phyloP scores from a whole-genome alignment of 495 filamentous ascomycete species.

The Parathielavia appendiculata region DNA sequence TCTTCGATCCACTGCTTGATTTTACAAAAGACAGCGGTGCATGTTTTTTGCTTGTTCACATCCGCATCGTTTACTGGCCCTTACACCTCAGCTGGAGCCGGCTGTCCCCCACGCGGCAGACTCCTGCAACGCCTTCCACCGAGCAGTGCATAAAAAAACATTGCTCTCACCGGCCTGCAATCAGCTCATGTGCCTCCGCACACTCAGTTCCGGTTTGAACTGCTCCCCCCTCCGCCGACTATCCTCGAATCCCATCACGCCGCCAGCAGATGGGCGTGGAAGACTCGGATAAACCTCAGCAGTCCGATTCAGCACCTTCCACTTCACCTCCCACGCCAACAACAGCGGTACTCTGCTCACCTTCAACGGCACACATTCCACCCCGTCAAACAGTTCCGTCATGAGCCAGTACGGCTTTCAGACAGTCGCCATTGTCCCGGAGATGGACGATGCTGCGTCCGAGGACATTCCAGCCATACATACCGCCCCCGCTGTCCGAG shows the following conservation, averaged over 20 bases:
- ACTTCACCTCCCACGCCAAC: conserved; percentile 10
- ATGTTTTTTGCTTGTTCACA: background rate
- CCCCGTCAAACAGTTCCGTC: conserved; percentile 3
- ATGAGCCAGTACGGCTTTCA: conserved; percentile 20
- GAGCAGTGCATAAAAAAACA: too few relatives aligned
- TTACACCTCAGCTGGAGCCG: background rate
- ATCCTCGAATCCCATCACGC: conserved; percentile 10
- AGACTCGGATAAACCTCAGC: conserved; percentile 20
- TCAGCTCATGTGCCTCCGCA: background rate
- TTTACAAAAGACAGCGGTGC: background rate
- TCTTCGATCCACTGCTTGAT: background rate
- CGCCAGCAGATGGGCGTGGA: conserved; percentile 29
- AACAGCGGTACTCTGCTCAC: background rate
- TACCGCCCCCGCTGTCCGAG: conserved; percentile 28
- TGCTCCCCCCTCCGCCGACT: too few relatives aligned
- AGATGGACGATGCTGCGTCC: conserved; percentile 25
- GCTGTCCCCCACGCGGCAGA: background rate
- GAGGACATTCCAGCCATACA: conserved; percentile 14
- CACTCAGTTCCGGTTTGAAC: too few relatives aligned
- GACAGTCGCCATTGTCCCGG: conserved; percentile 5
- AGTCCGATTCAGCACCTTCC: conserved; percentile 21
- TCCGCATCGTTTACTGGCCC: background rate
- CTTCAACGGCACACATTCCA: background rate
- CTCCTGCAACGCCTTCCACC: background rate
- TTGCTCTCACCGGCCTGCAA: background rate